Evolutionary conservation across 441 rosid species (phyloP).

Genomic region (Mallotus japonicus): DNA sequence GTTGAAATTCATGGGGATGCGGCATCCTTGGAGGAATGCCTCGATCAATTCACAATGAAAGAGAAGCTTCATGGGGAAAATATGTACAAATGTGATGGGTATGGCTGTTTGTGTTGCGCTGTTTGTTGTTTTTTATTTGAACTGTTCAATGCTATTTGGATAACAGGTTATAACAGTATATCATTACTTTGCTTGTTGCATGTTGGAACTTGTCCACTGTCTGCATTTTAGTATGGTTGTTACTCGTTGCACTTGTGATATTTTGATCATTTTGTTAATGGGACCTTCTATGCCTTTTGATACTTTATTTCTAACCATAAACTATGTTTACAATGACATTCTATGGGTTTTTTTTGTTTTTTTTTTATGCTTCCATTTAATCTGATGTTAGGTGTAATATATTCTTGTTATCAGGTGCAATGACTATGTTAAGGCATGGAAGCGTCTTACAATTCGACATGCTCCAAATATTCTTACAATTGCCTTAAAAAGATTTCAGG

Average conservation of each 20-base stretch:
- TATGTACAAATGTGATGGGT: conserved; percentile 98
- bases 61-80: conserved; percentile 97
- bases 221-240: neutral
- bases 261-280: neutral
- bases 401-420: conserved; percentile 30
- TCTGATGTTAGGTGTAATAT: conserved; percentile 1
- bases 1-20: conserved; percentile 97
- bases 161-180: neutral
- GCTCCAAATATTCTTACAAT: conserved; percentile 92
- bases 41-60: conserved; percentile 72
- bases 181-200: conserved; percentile 1
- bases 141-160: neutral
- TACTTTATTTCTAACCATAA: neutral
- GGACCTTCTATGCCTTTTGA: neutral
- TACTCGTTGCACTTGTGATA: neutral
- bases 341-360: neutral
- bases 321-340: neutral
- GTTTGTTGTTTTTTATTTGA: neutral
- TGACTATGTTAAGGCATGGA: conserved; percentile 92
- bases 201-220: conserved; percentile 1
- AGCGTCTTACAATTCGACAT: conserved; percentile 67
- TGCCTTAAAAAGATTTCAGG: conserved; percentile 97
- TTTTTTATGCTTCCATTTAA: neutral
- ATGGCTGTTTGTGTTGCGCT: conserved; percentile 23
- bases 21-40: conserved; percentile 87